Percentiles rank a stretch among this genome's conserved stretches.
phyloP scores from a whole-genome alignment of 2,329 filamentous ascomycete genomes.

The Phyllosticta ampelicida region DNA sequence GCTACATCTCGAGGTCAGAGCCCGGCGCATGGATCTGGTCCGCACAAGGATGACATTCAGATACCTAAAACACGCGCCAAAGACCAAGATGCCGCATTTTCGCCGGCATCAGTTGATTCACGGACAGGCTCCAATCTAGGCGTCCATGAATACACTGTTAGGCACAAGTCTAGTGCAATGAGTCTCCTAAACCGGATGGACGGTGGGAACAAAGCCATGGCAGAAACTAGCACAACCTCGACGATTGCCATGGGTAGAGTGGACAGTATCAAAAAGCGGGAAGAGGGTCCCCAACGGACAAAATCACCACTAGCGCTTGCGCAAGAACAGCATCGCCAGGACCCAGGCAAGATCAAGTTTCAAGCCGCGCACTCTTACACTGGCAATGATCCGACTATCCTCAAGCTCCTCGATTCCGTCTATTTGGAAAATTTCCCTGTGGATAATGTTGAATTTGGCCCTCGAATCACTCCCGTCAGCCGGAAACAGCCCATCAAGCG shows the following conservation, averaged over 20 bases:
- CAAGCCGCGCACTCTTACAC: constrained; percentile 70
- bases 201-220: constrained; percentile 42
- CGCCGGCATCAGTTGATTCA: constrained; percentile 13
- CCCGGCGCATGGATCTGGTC: not conserved
- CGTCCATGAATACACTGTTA: constrained; percentile 16
- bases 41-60: constrained; percentile 14
- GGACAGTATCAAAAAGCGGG: constrained; percentile 36
- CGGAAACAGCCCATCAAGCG: constrained; percentile 42
- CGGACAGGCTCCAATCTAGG: constrained; percentile 1
- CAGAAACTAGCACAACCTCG: constrained; percentile 55
- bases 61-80: constrained; percentile 14
- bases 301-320: constrained; percentile 20
- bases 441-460: constrained; percentile 60
- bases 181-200: constrained; percentile 50
- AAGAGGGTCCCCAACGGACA: constrained; percentile 19
- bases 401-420: constrained; percentile 68
- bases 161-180: constrained; percentile 46
- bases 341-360: constrained; percentile 35
- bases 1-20: constrained; percentile 1
- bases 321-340: constrained; percentile 20
- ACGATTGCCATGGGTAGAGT: constrained; percentile 55
- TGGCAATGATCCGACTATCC: constrained; percentile 57
- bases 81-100: constrained; percentile 1
- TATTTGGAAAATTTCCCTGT: constrained; percentile 57
- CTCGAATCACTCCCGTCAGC: constrained; percentile 61